Evolutionary conservation across 371 early-diverging fungal species (phyloP).

Genomic region (Sporodiniella umbellata): DNA sequence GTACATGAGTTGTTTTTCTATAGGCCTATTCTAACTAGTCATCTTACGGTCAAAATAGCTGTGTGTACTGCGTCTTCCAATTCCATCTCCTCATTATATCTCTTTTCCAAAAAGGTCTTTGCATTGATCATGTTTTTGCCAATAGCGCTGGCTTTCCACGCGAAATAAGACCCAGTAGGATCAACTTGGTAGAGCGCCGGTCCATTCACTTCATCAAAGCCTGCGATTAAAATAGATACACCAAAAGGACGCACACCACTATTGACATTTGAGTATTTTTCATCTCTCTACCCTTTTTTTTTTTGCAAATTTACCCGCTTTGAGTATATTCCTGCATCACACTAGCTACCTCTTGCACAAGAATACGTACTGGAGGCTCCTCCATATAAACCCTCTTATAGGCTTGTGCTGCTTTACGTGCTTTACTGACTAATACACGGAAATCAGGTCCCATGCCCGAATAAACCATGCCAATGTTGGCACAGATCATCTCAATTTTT

Average conservation of each 20-base stretch:
- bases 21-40: not conserved
- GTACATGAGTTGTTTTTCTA: not conserved
- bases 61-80: conserved; percentile 98
- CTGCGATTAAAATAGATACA: conserved; percentile 95
- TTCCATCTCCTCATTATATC: conserved; percentile 89
- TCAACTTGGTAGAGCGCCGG: conserved; percentile 97
- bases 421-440: conserved; percentile 91
- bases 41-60: conserved; percentile 82
- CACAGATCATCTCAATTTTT: conserved; percentile 86
- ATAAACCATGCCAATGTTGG: conserved; percentile 96
- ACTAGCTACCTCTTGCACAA: conserved; percentile 94
- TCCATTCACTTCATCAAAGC: conserved; percentile 86
- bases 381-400: conserved; percentile 93
- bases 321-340: conserved; percentile 99
- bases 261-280: not conserved
- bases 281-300: not conserved
- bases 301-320: conserved; percentile 72
- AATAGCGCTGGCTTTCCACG: conserved; percentile 98
- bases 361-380: conserved; percentile 90
- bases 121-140: conserved; percentile 99
- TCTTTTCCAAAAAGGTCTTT: conserved; percentile 97
- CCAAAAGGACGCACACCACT: conserved; percentile 99
- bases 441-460: conserved; percentile 99
- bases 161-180: conserved; percentile 97
- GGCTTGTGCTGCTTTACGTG: conserved; percentile 94